Conservation (phyloP, 768 basidiomycete genomes). For the Lactifluus echinatus region DNA sequence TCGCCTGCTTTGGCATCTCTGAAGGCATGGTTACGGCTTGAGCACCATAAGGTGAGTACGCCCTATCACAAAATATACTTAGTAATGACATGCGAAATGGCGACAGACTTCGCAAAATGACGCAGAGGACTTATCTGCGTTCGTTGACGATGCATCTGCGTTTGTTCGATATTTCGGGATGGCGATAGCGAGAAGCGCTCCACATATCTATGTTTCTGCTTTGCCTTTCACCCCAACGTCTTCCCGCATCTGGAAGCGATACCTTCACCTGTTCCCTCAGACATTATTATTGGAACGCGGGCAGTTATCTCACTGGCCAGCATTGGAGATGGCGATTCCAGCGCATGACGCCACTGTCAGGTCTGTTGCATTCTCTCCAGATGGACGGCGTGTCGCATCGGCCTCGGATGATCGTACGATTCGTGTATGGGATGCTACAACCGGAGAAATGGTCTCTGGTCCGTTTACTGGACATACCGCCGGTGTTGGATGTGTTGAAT, state of each 20-base stretch:
- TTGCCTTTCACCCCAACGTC: not conserved
- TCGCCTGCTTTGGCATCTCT: not conserved
- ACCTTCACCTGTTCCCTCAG: not conserved
- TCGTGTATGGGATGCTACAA: too few species aligned
- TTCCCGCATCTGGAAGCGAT: not conserved
- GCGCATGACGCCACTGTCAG: not conserved
- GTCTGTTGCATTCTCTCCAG: not conserved
- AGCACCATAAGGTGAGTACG: not conserved
- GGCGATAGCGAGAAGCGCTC: not conserved
- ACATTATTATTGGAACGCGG: not conserved
- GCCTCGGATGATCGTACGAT: too few species aligned
- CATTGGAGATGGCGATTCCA: not conserved
- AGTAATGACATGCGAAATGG: not conserved
- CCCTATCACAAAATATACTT: not conserved
- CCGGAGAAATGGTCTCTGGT: too few species aligned
- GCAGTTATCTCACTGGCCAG: not conserved
- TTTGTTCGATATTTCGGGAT: not conserved
- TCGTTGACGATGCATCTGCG: not conserved
- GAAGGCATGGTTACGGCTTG: not conserved
- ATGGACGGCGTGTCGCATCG: too few species aligned
- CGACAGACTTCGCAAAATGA: not conserved
- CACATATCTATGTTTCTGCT: too few species aligned
- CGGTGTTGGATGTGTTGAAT: too few species aligned
- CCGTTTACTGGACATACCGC: too few species aligned
- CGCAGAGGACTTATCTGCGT: not conserved